Evolutionary conservation across 2,329 filamentous ascomycete species (phyloP).

Genomic region (Fusarium sulawesiense): DNA sequence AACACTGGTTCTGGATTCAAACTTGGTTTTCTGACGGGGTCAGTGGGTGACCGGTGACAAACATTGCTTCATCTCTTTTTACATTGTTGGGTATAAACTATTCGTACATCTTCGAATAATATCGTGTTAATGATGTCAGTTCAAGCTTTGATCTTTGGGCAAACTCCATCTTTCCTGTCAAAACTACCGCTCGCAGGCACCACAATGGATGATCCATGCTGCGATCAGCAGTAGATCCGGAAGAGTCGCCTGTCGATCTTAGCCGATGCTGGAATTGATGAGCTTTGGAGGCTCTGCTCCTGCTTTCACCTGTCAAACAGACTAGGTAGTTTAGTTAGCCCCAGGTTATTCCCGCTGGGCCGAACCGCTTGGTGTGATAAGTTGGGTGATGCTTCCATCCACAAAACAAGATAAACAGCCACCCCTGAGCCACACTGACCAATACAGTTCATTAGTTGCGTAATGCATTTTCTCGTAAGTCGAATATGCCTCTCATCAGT

Average conservation of each 20-base stretch:
- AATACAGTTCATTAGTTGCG: constrained; percentile 25
- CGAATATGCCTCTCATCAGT: background rate
- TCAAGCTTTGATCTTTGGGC: constrained; percentile 24
- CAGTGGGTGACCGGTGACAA: background rate
- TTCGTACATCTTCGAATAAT: background rate
- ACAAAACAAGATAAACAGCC: background rate
- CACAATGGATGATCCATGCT: background rate
- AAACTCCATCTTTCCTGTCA: constrained; percentile 9
- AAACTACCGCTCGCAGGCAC: background rate
- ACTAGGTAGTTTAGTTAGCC: background rate
- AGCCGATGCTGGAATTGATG: background rate
- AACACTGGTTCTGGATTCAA: background rate
- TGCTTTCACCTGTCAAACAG: background rate
- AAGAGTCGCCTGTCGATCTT: constrained; percentile 3
- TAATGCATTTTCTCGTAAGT: constrained; percentile 24
- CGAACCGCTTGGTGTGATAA: background rate
- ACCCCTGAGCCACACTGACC: constrained; percentile 3
- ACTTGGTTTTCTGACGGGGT: background rate
- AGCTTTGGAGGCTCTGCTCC: background rate
- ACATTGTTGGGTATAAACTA: background rate
- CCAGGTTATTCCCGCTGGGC: background rate
- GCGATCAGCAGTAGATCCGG: constrained; percentile 16
- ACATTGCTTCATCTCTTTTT: background rate
- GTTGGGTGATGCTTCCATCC: background rate
- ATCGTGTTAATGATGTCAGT: background rate